phyloP scores from a whole-genome alignment of 495 filamentous ascomycete species.

The Podospora bellae-mahoneyi region DNA sequence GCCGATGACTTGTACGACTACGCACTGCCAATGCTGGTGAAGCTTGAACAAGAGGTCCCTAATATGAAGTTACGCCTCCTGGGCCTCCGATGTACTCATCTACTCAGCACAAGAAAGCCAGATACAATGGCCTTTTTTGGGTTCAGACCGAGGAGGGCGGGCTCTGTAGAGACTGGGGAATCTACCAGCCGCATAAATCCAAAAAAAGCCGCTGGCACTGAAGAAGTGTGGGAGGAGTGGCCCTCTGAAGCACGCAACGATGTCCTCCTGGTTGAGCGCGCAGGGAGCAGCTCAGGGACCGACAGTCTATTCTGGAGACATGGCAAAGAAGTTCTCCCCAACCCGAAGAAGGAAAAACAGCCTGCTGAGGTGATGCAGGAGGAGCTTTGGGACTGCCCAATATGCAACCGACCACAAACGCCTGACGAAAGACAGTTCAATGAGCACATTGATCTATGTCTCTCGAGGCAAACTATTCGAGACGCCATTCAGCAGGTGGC shows the following conservation, averaged over 20 bases:
- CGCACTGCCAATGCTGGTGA: conserved; percentile 76
- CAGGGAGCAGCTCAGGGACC: not conserved
- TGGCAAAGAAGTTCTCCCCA: conserved; percentile 51
- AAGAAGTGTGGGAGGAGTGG: conserved; percentile 61
- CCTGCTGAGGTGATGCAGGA: conserved; percentile 24
- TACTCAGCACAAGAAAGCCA: conserved; percentile 77
- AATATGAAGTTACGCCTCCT: conserved; percentile 79
- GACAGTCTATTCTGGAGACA: conserved; percentile 36
- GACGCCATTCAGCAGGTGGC: conserved; percentile 63
- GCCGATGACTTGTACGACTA: conserved; percentile 83
- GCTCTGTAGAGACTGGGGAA: conserved; percentile 13
- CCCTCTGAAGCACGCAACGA: conserved; percentile 45
- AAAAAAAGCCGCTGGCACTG: conserved; percentile 19
- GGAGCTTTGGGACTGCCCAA: conserved; percentile 79
- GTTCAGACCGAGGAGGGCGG: conserved; percentile 35
- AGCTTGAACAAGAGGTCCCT: conserved; percentile 82
- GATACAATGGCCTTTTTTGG: conserved; percentile 79
- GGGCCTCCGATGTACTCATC: conserved; percentile 81
- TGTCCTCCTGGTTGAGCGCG: not conserved
- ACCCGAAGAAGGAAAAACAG: conserved; percentile 38
- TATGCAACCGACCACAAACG: conserved; percentile 69
- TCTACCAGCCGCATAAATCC: not conserved
- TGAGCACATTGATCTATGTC: conserved; percentile 88
- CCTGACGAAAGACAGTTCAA: conserved; percentile 82
- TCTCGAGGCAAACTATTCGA: conserved; percentile 80